Evolutionary conservation across 495 filamentous ascomycete genomes (phyloP).

Genomic region (Penicillium lagena): DNA sequence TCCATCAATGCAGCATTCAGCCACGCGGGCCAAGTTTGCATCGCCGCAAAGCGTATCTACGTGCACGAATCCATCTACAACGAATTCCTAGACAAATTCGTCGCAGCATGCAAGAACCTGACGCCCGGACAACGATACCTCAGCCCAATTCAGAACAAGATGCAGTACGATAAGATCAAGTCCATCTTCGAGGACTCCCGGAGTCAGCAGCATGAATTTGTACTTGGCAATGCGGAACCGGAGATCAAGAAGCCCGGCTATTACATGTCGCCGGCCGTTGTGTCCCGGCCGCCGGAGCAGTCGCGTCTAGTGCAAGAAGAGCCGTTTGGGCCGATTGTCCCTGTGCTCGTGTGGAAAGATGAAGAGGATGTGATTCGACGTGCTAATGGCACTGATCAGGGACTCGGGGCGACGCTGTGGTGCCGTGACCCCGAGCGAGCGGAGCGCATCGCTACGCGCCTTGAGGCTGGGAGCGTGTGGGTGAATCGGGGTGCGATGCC

Average conservation of each 20-base stretch:
- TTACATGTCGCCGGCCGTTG: constrained; percentile 42
- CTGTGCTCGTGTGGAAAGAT: constrained; percentile 40
- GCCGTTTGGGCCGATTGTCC: constrained; percentile 42
- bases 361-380: constrained; percentile 44
- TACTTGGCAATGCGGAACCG: constrained; percentile 12
- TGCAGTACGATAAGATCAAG: constrained; percentile 45
- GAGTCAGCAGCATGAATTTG: constrained; percentile 38
- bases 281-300: constrained; percentile 45
- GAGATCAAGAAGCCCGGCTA: constrained; percentile 21
- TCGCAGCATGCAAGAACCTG: constrained; percentile 22
- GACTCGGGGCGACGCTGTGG: constrained; percentile 48
- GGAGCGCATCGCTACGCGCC: constrained; percentile 27
- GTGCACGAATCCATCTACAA: constrained; percentile 58
- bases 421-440: constrained; percentile 36
- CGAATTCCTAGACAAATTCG: constrained; percentile 44
- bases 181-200: constrained; percentile 36
- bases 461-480: constrained; percentile 40
- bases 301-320: constrained; percentile 36
- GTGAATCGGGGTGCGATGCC: constrained; percentile 14
- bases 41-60: constrained; percentile 54
- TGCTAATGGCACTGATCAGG: constrained; percentile 40
- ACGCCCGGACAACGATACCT: constrained; percentile 13
- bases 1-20: constrained; percentile 41
- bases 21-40: constrained; percentile 53
- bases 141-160: constrained; percentile 42